phyloP scores from a whole-genome alignment of 176 grass and related monocot genomes.

The Neostapfia colusana region DNA sequence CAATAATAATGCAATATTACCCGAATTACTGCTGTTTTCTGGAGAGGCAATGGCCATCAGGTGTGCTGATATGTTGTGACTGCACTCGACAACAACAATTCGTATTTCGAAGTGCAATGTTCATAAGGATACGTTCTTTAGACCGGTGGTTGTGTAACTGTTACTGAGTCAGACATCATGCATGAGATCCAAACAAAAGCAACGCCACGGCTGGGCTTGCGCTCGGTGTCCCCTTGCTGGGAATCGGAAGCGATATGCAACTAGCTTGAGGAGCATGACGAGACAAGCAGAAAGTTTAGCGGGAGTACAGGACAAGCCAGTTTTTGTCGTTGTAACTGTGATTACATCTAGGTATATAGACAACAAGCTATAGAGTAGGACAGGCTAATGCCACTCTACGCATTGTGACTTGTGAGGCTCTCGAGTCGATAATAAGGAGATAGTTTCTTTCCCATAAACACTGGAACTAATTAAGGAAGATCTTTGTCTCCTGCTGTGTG shows the following conservation, averaged over 20 bases:
- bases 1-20: background rate
- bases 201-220: background rate
- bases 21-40: background rate
- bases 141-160: background rate
- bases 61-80: background rate
- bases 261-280: constrained; percentile 9
- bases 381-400: background rate
- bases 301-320: constrained; percentile 4
- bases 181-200: constrained; percentile 21
- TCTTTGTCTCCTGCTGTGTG: background rate
- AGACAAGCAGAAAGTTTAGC: constrained; percentile 29
- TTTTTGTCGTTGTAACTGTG: background rate
- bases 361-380: background rate
- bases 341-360: constrained; percentile 7
- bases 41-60: background rate
- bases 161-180: background rate
- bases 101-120: background rate
- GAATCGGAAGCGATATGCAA: background rate
- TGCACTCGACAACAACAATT: constrained; percentile 2
- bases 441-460: background rate
- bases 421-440: background rate
- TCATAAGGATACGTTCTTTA: background rate
- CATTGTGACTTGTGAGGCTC: background rate
- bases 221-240: background rate
- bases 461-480: background rate